A percentile compares a stretch with the other conserved stretches of the same genome.
Conservation (phyloP, 345 rosid species). For the Psidium guajava region DNA sequence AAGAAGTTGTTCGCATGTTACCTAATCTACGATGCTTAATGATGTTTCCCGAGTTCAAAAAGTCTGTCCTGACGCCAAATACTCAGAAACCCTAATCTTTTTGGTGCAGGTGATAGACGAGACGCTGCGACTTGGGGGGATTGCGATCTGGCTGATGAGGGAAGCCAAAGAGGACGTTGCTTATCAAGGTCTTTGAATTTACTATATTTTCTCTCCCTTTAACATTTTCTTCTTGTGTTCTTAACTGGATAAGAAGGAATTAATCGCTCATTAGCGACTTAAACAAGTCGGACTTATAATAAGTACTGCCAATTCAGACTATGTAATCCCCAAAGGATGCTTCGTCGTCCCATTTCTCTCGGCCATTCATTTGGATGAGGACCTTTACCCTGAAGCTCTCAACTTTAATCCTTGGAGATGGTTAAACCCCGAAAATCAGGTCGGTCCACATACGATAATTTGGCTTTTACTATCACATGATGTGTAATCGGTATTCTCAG, state of each 20-base stretch:
- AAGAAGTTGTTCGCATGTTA: neutral
- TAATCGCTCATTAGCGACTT: neutral
- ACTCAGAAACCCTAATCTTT: neutral
- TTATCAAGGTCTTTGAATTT: constrained; percentile 27
- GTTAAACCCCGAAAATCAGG: constrained; percentile 69
- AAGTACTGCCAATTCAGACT: constrained; percentile 25
- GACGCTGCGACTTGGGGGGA: constrained; percentile 77
- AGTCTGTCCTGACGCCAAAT: neutral
- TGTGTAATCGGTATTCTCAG: neutral
- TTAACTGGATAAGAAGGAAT: neutral
- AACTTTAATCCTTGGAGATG: constrained; percentile 84
- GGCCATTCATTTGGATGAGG: constrained; percentile 75
- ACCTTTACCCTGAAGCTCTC: constrained; percentile 36
- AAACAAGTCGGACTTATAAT: neutral
- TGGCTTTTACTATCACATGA: too few species aligned
- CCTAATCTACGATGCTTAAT: neutral
- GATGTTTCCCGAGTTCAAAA: neutral
- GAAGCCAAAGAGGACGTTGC: constrained; percentile 69
- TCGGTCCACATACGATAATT: neutral
- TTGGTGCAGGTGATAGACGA: constrained; percentile 63
- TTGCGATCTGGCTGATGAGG: constrained; percentile 89
- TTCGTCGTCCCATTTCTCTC: constrained; percentile 77
- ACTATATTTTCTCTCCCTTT: too few species aligned
- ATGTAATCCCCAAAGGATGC: constrained; percentile 74
- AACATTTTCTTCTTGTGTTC: neutral